These are phyloP conservation scores for Luzula sylvatica DNA, from an alignment of 176 grass and related monocot species.

Conservation along the genomic window DNA sequence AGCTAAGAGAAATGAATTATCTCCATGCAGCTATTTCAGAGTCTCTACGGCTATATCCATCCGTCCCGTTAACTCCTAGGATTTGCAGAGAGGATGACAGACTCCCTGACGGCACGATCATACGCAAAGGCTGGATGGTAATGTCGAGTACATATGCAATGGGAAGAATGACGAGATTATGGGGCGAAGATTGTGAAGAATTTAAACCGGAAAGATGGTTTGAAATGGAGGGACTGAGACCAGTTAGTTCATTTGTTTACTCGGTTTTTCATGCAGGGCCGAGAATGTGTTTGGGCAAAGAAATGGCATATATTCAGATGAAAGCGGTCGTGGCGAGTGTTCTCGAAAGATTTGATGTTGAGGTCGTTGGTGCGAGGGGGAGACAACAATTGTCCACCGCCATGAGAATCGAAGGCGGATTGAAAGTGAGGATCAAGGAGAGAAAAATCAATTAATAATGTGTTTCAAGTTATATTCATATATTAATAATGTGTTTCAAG, in stretches of 20 bases:
- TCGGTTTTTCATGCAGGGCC: constrained; percentile 31
- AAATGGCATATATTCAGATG: constrained; percentile 37
- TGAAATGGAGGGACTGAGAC: constrained; percentile 8
- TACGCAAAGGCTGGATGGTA: constrained; percentile 7
- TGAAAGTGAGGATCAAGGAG: constrained; percentile 9
- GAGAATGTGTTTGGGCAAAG: constrained; percentile 31
- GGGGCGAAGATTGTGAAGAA: constrained; percentile 30
- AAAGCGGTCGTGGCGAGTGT: constrained; percentile 15
- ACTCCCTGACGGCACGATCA: constrained; percentile 23
- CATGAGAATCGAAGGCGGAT: constrained; percentile 21
- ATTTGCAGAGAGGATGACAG: constrained; percentile 21
- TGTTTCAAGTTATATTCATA: too few relatives aligned
- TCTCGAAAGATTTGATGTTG: constrained; percentile 1
- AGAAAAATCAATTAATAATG: too few relatives aligned
- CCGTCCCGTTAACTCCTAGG: constrained; percentile 16
- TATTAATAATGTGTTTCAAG: too few relatives aligned
- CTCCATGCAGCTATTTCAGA: constrained; percentile 42
- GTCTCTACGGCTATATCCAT: constrained; percentile 46
- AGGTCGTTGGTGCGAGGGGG: not conserved
- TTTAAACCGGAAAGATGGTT: constrained; percentile 41
- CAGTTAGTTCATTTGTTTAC: constrained; percentile 25
- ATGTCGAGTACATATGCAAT: constrained; percentile 32
- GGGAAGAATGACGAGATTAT: constrained; percentile 13
- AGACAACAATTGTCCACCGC: constrained; percentile 9
- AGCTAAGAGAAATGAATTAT: constrained; percentile 39